These are phyloP conservation scores for Ballota nigra DNA, from an alignment of 257 asterid species.

Conservation along the genomic window DNA sequence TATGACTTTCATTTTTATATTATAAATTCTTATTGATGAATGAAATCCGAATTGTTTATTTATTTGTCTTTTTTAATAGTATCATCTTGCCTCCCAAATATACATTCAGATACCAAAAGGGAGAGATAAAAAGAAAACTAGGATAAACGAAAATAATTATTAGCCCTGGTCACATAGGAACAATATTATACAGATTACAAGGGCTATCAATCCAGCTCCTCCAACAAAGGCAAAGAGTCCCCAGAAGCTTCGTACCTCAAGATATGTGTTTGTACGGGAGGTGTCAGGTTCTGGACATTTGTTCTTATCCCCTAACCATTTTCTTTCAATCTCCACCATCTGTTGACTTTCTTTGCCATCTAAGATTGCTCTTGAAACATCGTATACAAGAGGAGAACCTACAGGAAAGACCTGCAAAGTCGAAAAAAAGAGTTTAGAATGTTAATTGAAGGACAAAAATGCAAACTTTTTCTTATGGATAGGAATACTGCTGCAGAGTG, in stretches of 20 bases:
- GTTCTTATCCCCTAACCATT: slow-evolving; percentile 29
- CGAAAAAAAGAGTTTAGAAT: not conserved
- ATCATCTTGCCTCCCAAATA: too few species aligned
- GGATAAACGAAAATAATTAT: too few species aligned
- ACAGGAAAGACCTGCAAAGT: slow-evolving; percentile 38
- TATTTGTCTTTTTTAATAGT: too few species aligned
- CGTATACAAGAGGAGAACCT: slow-evolving; percentile 42
- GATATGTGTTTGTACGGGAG: slow-evolving; percentile 4
- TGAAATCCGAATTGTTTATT: too few species aligned
- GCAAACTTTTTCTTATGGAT: too few species aligned
- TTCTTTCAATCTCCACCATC: too few species aligned
- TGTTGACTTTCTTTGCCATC: slow-evolving; percentile 28
- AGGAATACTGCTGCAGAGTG: too few species aligned
- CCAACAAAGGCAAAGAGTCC: slow-evolving; percentile 42
- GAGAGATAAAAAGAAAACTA: too few species aligned
- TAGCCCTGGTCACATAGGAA: slow-evolving; percentile 31
- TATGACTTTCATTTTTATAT: too few species aligned
- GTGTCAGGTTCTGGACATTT: slow-evolving; percentile 24
- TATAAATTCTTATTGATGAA: too few species aligned
- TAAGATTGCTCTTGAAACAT: slow-evolving; percentile 49
- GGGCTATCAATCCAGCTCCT: slow-evolving; percentile 25
- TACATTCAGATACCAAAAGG: too few species aligned
- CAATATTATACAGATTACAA: slow-evolving; percentile 13
- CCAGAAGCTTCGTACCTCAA: slow-evolving; percentile 34
- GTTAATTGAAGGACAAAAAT: not conserved